phyloP scores from a whole-genome alignment of 768 basidiomycete species.

The Fomitopsis pulvina region DNA sequence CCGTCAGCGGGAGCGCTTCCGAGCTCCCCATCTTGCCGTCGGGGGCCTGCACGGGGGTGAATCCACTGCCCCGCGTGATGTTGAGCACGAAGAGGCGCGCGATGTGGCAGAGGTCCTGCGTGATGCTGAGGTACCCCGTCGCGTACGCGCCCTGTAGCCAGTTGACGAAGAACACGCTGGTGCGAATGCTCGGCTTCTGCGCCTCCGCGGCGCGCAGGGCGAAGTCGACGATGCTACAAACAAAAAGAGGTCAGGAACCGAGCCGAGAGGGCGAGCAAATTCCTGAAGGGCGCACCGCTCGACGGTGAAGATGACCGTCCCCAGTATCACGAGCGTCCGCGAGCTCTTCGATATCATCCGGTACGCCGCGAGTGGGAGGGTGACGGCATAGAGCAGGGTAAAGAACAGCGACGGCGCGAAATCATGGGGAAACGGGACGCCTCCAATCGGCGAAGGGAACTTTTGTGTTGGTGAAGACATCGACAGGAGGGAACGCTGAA shows the following conservation, averaged over 20 bases:
- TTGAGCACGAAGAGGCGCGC: constrained; percentile 7
- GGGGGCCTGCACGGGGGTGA: neutral
- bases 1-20: no score
- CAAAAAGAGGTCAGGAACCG: neutral
- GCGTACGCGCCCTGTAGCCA: constrained; percentile 17
- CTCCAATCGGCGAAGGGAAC: constrained; percentile 1
- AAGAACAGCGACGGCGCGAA: constrained; percentile 39
- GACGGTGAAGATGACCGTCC: constrained; percentile 27
- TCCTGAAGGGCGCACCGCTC: constrained; percentile 28
- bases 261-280: neutral
- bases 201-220: constrained; percentile 17
- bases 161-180: constrained; percentile 8
- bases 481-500: no score
- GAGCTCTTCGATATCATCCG: constrained; percentile 30
- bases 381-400: constrained; percentile 28
- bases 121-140: constrained; percentile 10
- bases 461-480: no score
- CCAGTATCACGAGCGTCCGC: constrained; percentile 28
- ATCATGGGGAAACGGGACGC: constrained; percentile 19
- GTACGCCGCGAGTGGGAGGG: constrained; percentile 31
- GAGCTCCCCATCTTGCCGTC: no score
- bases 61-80: neutral
- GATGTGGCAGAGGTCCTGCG: constrained; percentile 8
- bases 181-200: constrained; percentile 9
- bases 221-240: constrained; percentile 17